Conservation (phyloP, 257 asterid genomes). For the Nicotiana otophora region DNA sequence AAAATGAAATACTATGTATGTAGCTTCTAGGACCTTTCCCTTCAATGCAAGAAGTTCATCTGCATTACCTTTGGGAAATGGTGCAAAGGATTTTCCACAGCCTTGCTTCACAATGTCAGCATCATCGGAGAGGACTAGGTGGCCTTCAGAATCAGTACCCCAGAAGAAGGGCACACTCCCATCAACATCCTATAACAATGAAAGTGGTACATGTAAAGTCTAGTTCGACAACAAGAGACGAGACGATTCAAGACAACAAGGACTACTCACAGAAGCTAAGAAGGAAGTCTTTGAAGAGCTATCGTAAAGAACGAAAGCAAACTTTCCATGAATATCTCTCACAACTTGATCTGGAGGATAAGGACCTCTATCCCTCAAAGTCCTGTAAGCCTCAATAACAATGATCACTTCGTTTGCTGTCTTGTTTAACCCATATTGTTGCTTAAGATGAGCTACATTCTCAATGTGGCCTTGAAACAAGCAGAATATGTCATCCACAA, state of each 20-base stretch:
- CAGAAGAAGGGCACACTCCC: constrained; percentile 80
- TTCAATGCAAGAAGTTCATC: background rate
- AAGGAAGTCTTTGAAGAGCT: constrained; percentile 49
- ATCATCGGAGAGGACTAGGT: constrained; percentile 74
- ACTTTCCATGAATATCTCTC: constrained; percentile 79
- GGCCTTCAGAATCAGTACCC: constrained; percentile 90
- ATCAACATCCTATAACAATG: constrained; percentile 52
- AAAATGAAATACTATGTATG: background rate
- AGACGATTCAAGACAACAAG: background rate
- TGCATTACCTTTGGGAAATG: constrained; percentile 82
- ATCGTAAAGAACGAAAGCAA: constrained; percentile 72
- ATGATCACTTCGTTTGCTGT: constrained; percentile 80
- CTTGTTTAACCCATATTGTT: constrained; percentile 89
- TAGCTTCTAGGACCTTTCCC: background rate
- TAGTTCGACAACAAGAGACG: background rate
- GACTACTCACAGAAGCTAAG: constrained; percentile 63
- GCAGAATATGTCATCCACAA: constrained; percentile 88
- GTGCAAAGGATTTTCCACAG: constrained; percentile 87
- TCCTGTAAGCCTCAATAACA: constrained; percentile 87
- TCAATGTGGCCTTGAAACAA: constrained; percentile 89
- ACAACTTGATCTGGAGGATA: constrained; percentile 94
- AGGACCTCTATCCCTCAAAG: constrained; percentile 95
- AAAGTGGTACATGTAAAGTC: background rate
- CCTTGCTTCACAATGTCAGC: constrained; percentile 70
- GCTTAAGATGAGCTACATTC: constrained; percentile 83